Evolutionary conservation across 1,284 basidiomycete species (phyloP), one percentile per base, ranked within the genome.

Genomic region (Chondrostereum purpureum): DNA sequence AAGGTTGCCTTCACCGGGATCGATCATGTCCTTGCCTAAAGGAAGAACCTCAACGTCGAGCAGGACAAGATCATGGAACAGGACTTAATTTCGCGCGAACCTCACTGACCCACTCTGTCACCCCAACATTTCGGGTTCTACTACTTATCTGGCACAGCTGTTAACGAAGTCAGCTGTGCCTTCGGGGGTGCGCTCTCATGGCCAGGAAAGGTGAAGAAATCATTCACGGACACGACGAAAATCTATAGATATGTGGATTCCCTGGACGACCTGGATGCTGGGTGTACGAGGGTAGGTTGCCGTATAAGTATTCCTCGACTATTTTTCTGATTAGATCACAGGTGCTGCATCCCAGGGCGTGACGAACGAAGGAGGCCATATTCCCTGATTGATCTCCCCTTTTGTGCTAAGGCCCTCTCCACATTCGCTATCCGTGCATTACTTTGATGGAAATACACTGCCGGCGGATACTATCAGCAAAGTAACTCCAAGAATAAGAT

Each of bases 201-300:
- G 82, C 89, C 59, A 76, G 78, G 75, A 64, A 76, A 43, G 68
- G 76, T 44, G 68, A 73, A 33, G 80, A 90, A 58, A 81, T 98
- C 55, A 77, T 95, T 10, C 77, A 98, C 2, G 95, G 93, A 0
- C 70, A 89, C 45, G 90, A 96, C 43, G 95, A 98, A 55, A 94
- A 92, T 1, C 83, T 98, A 34, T 96, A 95, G 56, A 71, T 90
- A 5, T 92, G 90, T 58, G 83, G 86, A 0, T 77, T 80, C 0
- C 88, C 94, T 17, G 92, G 90, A 0, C 70, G 93, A 44, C 86
- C 90, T 1, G 78, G 86, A 0, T 93, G 88, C 50, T 91, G 86
- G 56, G 94, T 94, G 0, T 92, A 92, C 57, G 92, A 96, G 71
- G 92, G 92, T 85, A 46, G 38, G n/a, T n/a, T n/a, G n/a, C n/a